A percentile compares a stretch with the other conserved stretches of the same genome.
Evolutionary conservation across 495 filamentous ascomycete genomes (phyloP).

Genomic region (Penicillium psychrofluorescens): DNA sequence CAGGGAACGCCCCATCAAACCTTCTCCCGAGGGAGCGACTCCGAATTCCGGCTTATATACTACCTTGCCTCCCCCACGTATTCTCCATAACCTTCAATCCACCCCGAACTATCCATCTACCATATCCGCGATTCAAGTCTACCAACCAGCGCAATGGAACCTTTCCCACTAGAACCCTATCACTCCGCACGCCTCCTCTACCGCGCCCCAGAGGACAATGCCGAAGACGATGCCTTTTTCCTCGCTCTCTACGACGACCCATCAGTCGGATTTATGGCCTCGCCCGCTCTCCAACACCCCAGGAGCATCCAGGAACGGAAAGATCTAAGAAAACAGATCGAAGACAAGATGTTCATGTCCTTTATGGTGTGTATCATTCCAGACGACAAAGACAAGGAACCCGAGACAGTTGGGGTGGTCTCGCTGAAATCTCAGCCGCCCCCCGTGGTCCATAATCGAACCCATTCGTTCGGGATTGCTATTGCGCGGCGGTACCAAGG

Average conservation of each 20-base stretch:
- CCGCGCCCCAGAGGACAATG: conserved; percentile 4
- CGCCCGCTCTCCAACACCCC: conserved; percentile 23
- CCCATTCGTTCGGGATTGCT: too few relatives aligned
- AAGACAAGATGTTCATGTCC: background rate
- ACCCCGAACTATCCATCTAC: too few relatives aligned
- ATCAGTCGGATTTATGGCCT: conserved; percentile 41
- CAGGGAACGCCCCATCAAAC: too few relatives aligned
- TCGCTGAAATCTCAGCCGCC: too few relatives aligned
- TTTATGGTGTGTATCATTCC: background rate
- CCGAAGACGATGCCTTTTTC: conserved; percentile 25
- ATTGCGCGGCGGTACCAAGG: too few relatives aligned
- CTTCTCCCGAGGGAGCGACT: too few relatives aligned
- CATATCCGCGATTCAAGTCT: too few relatives aligned
- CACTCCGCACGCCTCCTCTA: conserved; percentile 1
- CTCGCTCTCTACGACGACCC: conserved; percentile 4
- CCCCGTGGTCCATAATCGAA: too few relatives aligned
- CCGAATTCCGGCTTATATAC: too few relatives aligned
- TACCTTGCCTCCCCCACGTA: too few relatives aligned
- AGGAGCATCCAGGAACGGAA: conserved; percentile 42
- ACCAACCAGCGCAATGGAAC: conserved; percentile 6
- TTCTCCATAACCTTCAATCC: too few relatives aligned
- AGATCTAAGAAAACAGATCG: background rate
- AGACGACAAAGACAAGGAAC: conserved; percentile 4
- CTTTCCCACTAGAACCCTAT: background rate
- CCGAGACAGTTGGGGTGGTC: too few relatives aligned